Base-by-base conservation (phyloP, 805 yeast species). In the Ogataea angusta region DNA sequence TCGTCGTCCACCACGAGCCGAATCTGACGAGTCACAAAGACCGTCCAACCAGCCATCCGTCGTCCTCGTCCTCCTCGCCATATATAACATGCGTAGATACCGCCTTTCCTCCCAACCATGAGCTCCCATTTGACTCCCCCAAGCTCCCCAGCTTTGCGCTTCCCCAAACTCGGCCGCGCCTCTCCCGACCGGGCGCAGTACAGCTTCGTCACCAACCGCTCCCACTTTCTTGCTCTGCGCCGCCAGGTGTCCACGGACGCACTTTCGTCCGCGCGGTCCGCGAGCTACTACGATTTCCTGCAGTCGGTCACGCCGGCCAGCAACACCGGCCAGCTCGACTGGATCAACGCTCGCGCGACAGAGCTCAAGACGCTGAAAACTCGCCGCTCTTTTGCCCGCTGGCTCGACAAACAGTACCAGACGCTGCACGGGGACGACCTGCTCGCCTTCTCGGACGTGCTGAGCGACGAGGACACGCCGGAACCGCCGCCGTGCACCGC, bases 401-500 rank as follows among this genome's bases (percentile, higher is more conserved):
- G 56, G 56, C 34, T 53, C 12, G 39, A 35, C 10, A 34, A 38
- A 12, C 52, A 51, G 17, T 40, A 35, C 31, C 30, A n/a, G 2
- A 15, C 21, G 19, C 30, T 44, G 25, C 44, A 40, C 37, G 38
- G 24, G 13, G 33, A 28, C 7, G 43, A 35, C n/a, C 19, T 34
- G 18, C 23, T 25, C 3, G 42, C 38, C 13, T 13, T 19, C 12
- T 26, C 45, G 12, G 47, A 47, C 33, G 38, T 47, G 12, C 35
- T 47, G 32, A 47, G 51, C 35, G 51, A 47, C 24, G 22, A 21
- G 9, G 36, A 37, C 7, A 31, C 36, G 1, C 37, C 42, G 1
- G 41, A 35, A 9, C 27, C 43, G 15, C 37, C 31, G 17, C 34
- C 14, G 8, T 25, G 24, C 18, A 19, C 21, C 21, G 21, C 21